Evolutionary conservation across 148 eudicot species (phyloP), one percentile per base, ranked within the genome.

Genomic region (Suaeda aralocaspica): DNA sequence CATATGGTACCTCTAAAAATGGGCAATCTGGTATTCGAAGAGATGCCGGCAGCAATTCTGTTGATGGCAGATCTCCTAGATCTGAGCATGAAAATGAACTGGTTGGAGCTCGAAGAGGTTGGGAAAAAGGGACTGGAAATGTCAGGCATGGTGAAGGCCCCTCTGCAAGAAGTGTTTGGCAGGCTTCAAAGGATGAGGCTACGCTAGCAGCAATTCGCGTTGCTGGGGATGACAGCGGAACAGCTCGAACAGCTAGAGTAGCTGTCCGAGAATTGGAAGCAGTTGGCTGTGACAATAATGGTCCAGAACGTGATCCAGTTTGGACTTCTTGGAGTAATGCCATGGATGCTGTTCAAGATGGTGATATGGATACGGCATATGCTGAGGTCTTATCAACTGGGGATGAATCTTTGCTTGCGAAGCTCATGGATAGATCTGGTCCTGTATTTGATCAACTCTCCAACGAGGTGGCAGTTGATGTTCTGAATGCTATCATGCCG

Each of bases 161-260:
- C 53, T 89, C 97, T 55, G 97, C 97, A 14, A 91, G 99, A 74
- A 95, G 99, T 74, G 93, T 95, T 13, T 95, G 99, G 99, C 96
- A 91, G 85, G 96, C 97, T 58, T 91, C 96, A 31, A 95, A 95
- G 79, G 99, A 95, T 74, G 97, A 95, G 79, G 97, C 99, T 62
- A 95, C 99, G 51, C 68, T 91, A 74, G 92, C 91, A 76, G 99
- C 99, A 48, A 95, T 95, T 66, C 82, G 99, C 48, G 90, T 81
- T 31, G 96, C 96, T 67, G 93, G 98, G 5, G 96, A 93, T 46
- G 98, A 93, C 67, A 82, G 77, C 72, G 93, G 90, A 77, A 84
- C 82, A 66, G 63, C 76, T 53, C 85, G 89, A 73, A 45, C 69
- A 53, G 80, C 89, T 30, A 87, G 96, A 76, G 89, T 79, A 26